Percentiles rank a stretch among this genome's conserved stretches.
Conservation (phyloP, 31 red algal species). For the Porphyra umbilicalis region DNA sequence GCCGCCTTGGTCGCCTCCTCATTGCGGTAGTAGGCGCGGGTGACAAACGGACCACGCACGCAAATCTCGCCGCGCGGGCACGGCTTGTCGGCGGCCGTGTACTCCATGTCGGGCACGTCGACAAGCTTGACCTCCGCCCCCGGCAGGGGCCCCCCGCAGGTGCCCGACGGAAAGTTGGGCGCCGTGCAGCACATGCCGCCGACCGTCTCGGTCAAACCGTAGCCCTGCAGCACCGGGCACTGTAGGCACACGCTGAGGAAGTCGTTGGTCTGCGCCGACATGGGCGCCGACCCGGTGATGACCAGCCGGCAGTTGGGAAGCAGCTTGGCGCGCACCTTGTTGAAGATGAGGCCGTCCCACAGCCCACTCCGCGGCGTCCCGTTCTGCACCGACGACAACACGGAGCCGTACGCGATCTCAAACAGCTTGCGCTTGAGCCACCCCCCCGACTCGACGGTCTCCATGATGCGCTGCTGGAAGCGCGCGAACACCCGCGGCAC, state of each 20-base stretch:
- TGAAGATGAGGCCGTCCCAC: conserved; percentile 80
- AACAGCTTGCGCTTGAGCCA: conserved; percentile 65
- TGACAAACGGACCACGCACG: conserved; percentile 72
- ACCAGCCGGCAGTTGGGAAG: conserved; percentile 52
- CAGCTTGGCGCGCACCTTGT: conserved; percentile 54
- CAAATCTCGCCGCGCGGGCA: conserved; percentile 73
- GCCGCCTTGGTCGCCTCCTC: conserved; percentile 73
- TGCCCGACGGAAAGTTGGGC: conserved; percentile 33
- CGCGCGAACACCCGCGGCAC: conserved; percentile 87
- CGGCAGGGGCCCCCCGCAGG: conserved; percentile 66
- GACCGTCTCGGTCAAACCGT: conserved; percentile 91
- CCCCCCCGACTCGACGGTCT: conserved; percentile 35
- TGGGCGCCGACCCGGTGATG: conserved; percentile 84
- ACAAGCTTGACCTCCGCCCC: conserved; percentile 69
- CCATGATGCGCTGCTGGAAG: conserved; percentile 68
- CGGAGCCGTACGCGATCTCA: conserved; percentile 49
- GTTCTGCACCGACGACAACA: conserved; percentile 43
- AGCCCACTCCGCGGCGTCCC: conserved; percentile 36
- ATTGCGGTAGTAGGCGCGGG: conserved; percentile 67
- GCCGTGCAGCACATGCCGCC: conserved; percentile 65
- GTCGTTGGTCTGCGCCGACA: conserved; percentile 71
- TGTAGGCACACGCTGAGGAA: conserved; percentile 86
- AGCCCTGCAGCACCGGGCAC: conserved; percentile 81
- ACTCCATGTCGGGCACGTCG: conserved; percentile 90
- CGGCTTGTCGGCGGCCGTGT: conserved; percentile 54